A percentile compares a stretch with the other conserved stretches of the same genome.
Evolutionary conservation across 805 yeast genomes (phyloP).

Genomic region (Kuraishia capsulata): DNA sequence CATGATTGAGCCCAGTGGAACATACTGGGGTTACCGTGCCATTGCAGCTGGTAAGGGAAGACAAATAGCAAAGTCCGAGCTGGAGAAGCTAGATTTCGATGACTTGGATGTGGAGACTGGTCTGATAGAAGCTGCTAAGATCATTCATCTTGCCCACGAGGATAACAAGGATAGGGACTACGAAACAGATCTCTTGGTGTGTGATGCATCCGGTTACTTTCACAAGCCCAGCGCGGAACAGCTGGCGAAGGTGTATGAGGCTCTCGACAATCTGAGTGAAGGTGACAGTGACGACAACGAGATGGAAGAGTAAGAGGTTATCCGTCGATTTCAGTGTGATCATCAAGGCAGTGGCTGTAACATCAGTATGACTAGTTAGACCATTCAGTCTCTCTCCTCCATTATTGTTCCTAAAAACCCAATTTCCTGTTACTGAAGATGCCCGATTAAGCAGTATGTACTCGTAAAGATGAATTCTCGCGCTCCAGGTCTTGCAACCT

Average conservation of each 20-base stretch:
- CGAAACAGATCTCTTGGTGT: constrained; percentile 39
- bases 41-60: constrained; percentile 98
- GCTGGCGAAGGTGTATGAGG: not conserved
- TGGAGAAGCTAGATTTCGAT: constrained; percentile 78
- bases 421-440: too few relatives aligned
- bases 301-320: constrained; percentile 1
- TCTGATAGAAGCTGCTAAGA: constrained; percentile 87
- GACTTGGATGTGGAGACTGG: constrained; percentile 71
- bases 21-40: constrained; percentile 95
- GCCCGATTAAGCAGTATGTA: not conserved
- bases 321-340: too few relatives aligned
- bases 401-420: too few relatives aligned
- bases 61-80: constrained; percentile 94
- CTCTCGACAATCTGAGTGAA: not conserved
- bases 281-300: not conserved
- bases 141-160: constrained; percentile 90
- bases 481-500: constrained; percentile 44
- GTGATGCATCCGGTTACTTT: not conserved
- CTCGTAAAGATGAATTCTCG: constrained; percentile 35
- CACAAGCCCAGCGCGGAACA: not conserved
- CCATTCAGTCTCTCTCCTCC: too few relatives aligned
- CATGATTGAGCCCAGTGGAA: constrained; percentile 97
- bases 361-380: too few relatives aligned
- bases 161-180: constrained; percentile 94
- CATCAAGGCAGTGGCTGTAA: too few relatives aligned